Base-by-base conservation (phyloP, 2,329 filamentous ascomycete genomes). In the Cercospora brassicicola region DNA sequence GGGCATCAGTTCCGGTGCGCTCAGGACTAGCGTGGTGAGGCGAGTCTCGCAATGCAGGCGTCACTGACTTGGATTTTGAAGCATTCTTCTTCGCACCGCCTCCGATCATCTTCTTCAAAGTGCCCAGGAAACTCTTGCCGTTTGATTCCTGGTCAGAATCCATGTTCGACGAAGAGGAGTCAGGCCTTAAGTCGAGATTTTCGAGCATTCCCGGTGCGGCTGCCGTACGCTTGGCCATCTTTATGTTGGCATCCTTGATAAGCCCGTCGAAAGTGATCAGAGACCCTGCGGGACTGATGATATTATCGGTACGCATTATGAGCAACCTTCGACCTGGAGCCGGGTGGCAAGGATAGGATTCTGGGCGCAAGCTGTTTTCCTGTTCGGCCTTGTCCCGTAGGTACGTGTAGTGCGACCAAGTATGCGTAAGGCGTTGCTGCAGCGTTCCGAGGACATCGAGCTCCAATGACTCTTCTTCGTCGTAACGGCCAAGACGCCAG, bases 321-420 rank as follows among this genome's bases (percentile, higher is more conserved):
- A 96, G 88, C 69, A 97, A 91, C 69, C 91, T 87, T 75, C 94
- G 92, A 57, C 91, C 91, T 1, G 94, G 92, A 2, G 93, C 92
- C 5, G 94, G 94, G 67, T 90, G 90, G 74, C 90, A 93, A n/a
- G 94, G 92, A 5, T 88, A 89, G 2, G 92, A 92, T 0, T 91
- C 93, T 5, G 92, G 90, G 0, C 84, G 85, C 2, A 87, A 76
- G 13, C 82, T 83, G 42, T 86, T 81, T 39, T 81, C 81, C 55
- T 80, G 81, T 68, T 91, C 89, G 13, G 91, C 89, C 62, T 86
- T 83, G 62, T 91, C 86, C 77, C 90, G 89, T 18, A 93, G 84
- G 80, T 89, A 91, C 15, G 94, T 84, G 75, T 94, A 95, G 76
- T 94, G 90, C 53, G 89, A 87, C 91, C 92, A 97, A 1, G 88